Evolutionary conservation across 768 basidiomycete species (phyloP), one percentile per base, ranked within the genome.

Genomic region (Psilocybe azurescens): DNA sequence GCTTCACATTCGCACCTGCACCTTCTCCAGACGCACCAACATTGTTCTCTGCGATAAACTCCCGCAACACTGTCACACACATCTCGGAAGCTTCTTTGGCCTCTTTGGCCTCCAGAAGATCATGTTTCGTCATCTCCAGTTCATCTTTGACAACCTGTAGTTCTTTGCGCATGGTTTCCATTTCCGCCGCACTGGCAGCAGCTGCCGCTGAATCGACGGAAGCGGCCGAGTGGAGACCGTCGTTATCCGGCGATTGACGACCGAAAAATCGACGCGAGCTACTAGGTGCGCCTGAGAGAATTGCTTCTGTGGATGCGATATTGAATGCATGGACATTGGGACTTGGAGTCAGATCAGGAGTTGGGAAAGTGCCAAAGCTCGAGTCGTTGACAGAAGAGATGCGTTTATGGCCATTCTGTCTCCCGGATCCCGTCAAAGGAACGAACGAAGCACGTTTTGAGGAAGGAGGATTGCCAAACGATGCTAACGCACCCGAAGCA

Each of bases 51-150:
- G 85, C 86, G 65, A 94, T 93, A 71, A 91, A 98, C 60, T 88
- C 89, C 39, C 95, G 83, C 47, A 99, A 78, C 0, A 91, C 93
- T 58, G 85, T 87, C 65, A 92, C 87, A 71, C 94, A 95, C 0
- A 84, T 84, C 66, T 98, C 95, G 38, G 91, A 93, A 3, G 96
- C 96, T 70, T 94, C 89, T 52, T 88, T 82, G 2, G 93, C 94
- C 74, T 98, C 96, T 63, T 85, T 89, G 1, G 88, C 82, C 70
- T 97, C 95, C 41, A 71, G 78, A 50, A 97, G 76, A 61, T 94
- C 91, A 62, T 85, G 83, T 67, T 85, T 85, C 16, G 83, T 79
- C 32, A 82, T 84, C 36, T 89, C 87, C 16, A 95, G 73, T 58
- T 90, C 86, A 24, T 80, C 73, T 66, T 86, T 86, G 59, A 89